Base-by-base conservation (phyloP, 2,329 filamentous ascomycete species). In the Emericellopsis atlantica region DNA sequence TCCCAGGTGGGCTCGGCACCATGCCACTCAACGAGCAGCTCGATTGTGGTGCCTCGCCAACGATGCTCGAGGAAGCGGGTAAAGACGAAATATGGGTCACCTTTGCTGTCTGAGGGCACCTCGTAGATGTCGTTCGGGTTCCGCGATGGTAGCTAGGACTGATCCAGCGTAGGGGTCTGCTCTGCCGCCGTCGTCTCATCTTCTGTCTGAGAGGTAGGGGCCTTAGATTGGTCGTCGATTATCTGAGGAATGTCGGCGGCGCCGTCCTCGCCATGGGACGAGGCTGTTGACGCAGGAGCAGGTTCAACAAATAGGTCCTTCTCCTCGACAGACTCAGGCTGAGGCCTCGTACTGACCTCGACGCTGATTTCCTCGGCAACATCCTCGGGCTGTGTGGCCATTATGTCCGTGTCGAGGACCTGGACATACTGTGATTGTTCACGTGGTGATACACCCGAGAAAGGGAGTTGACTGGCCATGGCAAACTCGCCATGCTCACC, bases 11-110 rank as follows among this genome's bases (percentile, higher is more conserved):
- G 34, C 4, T 51, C 44, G 16, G 55, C 52, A 2, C 40, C 32
- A 6, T 51, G 51, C 59, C 59, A 62, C 21, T 57, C 46, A 5
- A 61, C 52, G 7, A 48, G 40, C 5, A 62, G 47, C 18, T 60
- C 47, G 1, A 62, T 51, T 9, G 48, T 42, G 39, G 56, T 49
- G 6, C 41, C 48, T 0, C 18, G 41, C 56, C 58, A 59, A 37
- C 58, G 57, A 31, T 60, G 44, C 7, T 48, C 36, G 10, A 32
- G n/a, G 14, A 42, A 16, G 12, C 23, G 14, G 8, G 39, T 41
- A 21, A 41, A 41, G 11, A 33, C 32, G 16, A 22, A 39, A 10
- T 32, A 10, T 11, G 32, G 14, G 8, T 39, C 26, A 29, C 32
- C 37, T 4, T 16, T 15, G 9, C 9, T 16, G 24, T 32, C 37